These are phyloP conservation scores for Irpex sp. DNA, from an alignment of 1,284 basidiomycete species.

Conservation along the genomic window DNA sequence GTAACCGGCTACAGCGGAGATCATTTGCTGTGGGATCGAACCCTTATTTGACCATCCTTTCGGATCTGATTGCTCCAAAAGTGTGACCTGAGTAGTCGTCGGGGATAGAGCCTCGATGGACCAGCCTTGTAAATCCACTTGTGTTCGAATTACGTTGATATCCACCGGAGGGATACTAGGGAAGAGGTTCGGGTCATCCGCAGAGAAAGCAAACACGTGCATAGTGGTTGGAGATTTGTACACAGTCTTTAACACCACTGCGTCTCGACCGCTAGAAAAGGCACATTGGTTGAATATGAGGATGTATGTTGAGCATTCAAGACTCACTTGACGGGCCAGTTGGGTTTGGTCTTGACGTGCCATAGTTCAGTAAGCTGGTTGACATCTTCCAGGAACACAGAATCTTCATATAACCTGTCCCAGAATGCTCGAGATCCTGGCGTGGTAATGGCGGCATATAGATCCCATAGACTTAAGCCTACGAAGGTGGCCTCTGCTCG, in stretches of 20 bases:
- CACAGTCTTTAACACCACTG: constrained; percentile 88
- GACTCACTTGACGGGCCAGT: constrained; percentile 87
- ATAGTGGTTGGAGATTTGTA: constrained; percentile 96
- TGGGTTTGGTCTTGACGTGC: constrained; percentile 84
- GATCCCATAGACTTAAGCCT: constrained; percentile 93
- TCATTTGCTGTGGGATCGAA: constrained; percentile 90
- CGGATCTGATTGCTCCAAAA: constrained; percentile 96
- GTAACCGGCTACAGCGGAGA: constrained; percentile 78
- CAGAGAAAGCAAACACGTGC: constrained; percentile 95
- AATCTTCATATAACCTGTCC: constrained; percentile 91
- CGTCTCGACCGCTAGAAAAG: constrained; percentile 72
- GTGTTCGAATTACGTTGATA: constrained; percentile 82
- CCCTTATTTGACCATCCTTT: constrained; percentile 97
- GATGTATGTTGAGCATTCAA: neutral
- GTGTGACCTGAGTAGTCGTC: constrained; percentile 89
- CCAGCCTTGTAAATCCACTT: constrained; percentile 96
- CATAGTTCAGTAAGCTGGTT: constrained; percentile 90
- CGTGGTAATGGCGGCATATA: constrained; percentile 84
- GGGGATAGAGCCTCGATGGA: constrained; percentile 94
- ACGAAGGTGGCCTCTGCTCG: constrained; percentile 97
- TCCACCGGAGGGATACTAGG: constrained; percentile 70
- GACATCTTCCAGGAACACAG: constrained; percentile 81
- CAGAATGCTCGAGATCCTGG: constrained; percentile 80
- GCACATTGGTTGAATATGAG: neutral
- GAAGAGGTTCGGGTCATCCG: constrained; percentile 84